Conservation (phyloP, 495 filamentous ascomycete species). For the Penicillium alfredii region DNA sequence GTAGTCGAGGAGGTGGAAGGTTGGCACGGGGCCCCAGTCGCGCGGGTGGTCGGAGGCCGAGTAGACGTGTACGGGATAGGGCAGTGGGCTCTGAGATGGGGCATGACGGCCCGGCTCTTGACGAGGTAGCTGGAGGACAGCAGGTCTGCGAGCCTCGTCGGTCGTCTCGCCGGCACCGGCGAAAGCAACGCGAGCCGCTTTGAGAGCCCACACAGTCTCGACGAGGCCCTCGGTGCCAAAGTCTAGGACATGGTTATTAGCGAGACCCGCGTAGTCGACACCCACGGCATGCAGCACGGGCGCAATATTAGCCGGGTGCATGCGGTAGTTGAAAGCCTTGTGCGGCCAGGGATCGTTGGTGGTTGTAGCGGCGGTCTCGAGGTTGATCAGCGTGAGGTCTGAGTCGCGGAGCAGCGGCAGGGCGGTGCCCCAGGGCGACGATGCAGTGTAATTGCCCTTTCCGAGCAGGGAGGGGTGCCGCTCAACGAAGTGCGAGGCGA, state of each 20-base stretch:
- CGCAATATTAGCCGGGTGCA: slow-evolving; percentile 34
- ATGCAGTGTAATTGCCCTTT: slow-evolving; percentile 15
- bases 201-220: slow-evolving; percentile 29
- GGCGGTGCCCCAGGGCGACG: slow-evolving; percentile 32
- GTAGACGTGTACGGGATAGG: slow-evolving; percentile 19
- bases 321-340: slow-evolving; percentile 40
- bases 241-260: slow-evolving; percentile 40
- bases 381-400: slow-evolving; percentile 37
- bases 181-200: slow-evolving; percentile 14
- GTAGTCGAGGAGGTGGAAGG: slow-evolving; percentile 35
- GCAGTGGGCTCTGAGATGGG: too few relatives aligned
- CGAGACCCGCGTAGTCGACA: slow-evolving; percentile 31
- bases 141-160: slow-evolving; percentile 26
- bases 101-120: background rate
- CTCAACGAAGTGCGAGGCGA: slow-evolving; percentile 12
- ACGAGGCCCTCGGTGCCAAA: slow-evolving; percentile 27
- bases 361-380: slow-evolving; percentile 38
- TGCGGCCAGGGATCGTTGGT: slow-evolving; percentile 28
- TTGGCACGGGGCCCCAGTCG: slow-evolving; percentile 16
- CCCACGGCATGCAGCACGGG: slow-evolving; percentile 22
- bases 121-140: slow-evolving; percentile 13
- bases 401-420: slow-evolving; percentile 26
- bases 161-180: slow-evolving; percentile 25
- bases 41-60: slow-evolving; percentile 24
- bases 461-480: slow-evolving; percentile 10